phyloP scores from a whole-genome alignment of 345 rosid species.

The Lepidium didymum region DNA sequence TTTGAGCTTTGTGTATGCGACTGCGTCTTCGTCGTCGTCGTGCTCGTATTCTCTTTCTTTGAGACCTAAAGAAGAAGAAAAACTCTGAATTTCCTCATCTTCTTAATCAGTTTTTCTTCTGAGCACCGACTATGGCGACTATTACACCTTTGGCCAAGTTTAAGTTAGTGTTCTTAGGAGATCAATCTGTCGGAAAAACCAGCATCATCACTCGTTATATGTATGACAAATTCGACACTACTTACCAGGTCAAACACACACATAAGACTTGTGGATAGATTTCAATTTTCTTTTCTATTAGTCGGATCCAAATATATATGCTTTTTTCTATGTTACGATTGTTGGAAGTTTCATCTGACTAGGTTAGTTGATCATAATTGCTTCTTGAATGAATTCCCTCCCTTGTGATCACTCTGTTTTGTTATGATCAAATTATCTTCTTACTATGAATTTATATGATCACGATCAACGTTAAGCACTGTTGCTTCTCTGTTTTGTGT shows the following conservation, averaged over 20 bases:
- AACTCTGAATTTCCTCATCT: neutral
- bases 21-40: constrained; percentile 27
- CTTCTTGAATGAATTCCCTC: neutral
- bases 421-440: neutral
- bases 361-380: neutral
- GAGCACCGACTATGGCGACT: constrained; percentile 41
- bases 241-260: constrained; percentile 45
- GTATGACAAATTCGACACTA: constrained; percentile 89
- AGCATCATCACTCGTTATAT: constrained; percentile 92
- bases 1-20: neutral
- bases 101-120: neutral
- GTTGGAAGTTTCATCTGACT: neutral
- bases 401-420: neutral
- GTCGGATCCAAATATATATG: neutral
- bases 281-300: neutral
- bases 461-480: neutral
- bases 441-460: neutral
- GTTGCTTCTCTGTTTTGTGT: neutral
- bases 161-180: constrained; percentile 76
- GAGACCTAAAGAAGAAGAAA: neutral
- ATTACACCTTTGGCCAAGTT: constrained; percentile 73
- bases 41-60: constrained; percentile 10
- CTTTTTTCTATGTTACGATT: neutral
- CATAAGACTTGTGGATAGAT: too few species aligned
- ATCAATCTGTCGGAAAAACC: constrained; percentile 85